A percentile compares a stretch with the other conserved stretches of the same genome.
These are phyloP conservation scores for Fusarium sp. DNA, from an alignment of 2,329 filamentous ascomycete genomes.

Conservation along the genomic window DNA sequence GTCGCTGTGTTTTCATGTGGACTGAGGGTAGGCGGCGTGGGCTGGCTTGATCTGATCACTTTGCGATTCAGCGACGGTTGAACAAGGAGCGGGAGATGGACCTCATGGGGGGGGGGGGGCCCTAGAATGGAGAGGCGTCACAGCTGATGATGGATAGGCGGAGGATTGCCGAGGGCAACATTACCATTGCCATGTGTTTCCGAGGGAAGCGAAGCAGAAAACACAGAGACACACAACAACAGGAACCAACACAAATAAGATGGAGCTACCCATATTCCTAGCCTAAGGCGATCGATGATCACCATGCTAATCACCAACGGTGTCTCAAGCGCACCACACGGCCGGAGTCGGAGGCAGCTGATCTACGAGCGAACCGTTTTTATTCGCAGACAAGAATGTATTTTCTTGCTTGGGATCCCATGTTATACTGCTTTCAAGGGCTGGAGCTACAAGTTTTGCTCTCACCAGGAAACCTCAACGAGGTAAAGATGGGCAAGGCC, in stretches of 20 bases:
- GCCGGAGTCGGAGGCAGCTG: slow-evolving; percentile 2
- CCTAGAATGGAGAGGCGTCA: neutral
- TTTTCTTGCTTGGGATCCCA: neutral
- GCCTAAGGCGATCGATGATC: neutral
- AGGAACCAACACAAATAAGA: slow-evolving; percentile 4
- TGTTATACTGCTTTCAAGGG: neutral
- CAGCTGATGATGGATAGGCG: neutral
- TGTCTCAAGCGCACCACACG: neutral
- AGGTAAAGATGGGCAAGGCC: slow-evolving; percentile 4
- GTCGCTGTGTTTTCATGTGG: neutral
- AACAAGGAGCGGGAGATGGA: slow-evolving; percentile 15
- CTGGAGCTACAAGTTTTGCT: neutral
- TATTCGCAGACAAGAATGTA: slow-evolving; percentile 12
- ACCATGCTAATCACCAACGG: slow-evolving; percentile 3
- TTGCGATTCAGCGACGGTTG: neutral
- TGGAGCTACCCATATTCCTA: neutral
- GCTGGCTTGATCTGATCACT: slow-evolving; percentile 11
- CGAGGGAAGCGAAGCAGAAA: neutral
- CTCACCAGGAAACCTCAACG: neutral
- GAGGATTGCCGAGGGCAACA: slow-evolving; percentile 11
- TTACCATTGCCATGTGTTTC: neutral
- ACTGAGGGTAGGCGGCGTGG: neutral
- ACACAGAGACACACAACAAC: too few species aligned
- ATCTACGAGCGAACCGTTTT: neutral
- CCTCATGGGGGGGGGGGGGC: neutral